Percentiles rank a stretch among this genome's conserved stretches.
These are phyloP conservation scores for Ophiostoma piceae DNA, from an alignment of 2,329 filamentous ascomycete genomes.

Conservation along the genomic window DNA sequence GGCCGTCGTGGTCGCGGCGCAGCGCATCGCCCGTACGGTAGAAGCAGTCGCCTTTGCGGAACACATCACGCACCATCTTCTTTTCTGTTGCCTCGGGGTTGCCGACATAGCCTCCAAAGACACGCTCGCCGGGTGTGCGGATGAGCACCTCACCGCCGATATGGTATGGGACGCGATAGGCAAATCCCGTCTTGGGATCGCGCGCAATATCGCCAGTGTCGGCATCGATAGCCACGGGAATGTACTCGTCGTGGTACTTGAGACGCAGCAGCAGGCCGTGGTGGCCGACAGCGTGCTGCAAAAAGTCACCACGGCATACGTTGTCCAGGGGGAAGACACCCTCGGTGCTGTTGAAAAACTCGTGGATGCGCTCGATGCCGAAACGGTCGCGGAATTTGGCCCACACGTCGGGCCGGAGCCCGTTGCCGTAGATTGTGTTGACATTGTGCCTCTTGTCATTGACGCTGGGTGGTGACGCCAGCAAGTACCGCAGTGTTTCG, in stretches of 20 bases:
- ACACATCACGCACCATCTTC: slow-evolving; percentile 61
- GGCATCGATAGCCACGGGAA: slow-evolving; percentile 65
- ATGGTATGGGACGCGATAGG: slow-evolving; percentile 55
- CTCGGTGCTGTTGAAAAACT: slow-evolving; percentile 77
- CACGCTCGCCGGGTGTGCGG: slow-evolving; percentile 49
- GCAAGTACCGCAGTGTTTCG: slow-evolving; percentile 68
- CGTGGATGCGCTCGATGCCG: slow-evolving; percentile 56
- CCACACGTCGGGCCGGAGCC: slow-evolving; percentile 65
- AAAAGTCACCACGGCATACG: slow-evolving; percentile 55
- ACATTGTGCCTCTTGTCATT: slow-evolving; percentile 51
- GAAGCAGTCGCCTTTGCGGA: slow-evolving; percentile 61
- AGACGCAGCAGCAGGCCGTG: slow-evolving; percentile 59
- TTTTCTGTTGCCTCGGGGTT: slow-evolving; percentile 61
- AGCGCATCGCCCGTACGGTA: slow-evolving; percentile 66
- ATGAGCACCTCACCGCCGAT: slow-evolving; percentile 72
- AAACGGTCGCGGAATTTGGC: slow-evolving; percentile 58
- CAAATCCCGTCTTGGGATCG: slow-evolving; percentile 64
- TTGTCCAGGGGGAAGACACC: slow-evolving; percentile 61
- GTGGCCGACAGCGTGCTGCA: slow-evolving; percentile 61
- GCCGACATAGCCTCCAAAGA: slow-evolving; percentile 66
- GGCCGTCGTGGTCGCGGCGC: slow-evolving; percentile 54
- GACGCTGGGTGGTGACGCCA: slow-evolving; percentile 60
- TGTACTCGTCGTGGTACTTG: slow-evolving; percentile 48
- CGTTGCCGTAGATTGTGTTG: slow-evolving; percentile 59
- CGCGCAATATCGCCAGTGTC: slow-evolving; percentile 62